These are phyloP conservation scores for Piper betle DNA, from an alignment of 164 flowering plant species.

Conservation along the genomic window DNA sequence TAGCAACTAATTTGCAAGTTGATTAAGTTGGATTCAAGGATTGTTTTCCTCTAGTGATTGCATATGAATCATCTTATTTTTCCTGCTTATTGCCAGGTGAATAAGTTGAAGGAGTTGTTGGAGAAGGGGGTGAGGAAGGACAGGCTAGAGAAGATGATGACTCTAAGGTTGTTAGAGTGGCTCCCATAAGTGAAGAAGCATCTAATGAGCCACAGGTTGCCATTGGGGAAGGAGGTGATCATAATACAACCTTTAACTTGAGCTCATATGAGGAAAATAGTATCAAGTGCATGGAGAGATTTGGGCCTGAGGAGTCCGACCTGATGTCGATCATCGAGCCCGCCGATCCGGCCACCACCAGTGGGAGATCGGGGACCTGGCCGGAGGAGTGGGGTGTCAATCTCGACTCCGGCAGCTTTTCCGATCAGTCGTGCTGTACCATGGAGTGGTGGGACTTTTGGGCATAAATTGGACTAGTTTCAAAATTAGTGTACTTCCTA, in stretches of 20 bases:
- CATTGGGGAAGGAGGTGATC: conserved; percentile 15
- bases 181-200: conserved; percentile 6
- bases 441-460: conserved; percentile 44
- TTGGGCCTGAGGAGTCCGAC: conserved; percentile 11
- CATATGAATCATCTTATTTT: neutral
- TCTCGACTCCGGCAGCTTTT: conserved; percentile 13
- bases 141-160: conserved; percentile 12
- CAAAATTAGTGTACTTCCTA: neutral
- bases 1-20: too few relatives aligned
- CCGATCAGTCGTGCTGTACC: conserved; percentile 25
- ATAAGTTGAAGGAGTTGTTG: conserved; percentile 15
- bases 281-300: conserved; percentile 8
- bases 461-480: conserved; percentile 6
- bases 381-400: conserved; percentile 13
- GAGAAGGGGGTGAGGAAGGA: conserved; percentile 2
- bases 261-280: conserved; percentile 14
- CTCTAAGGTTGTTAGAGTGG: conserved; percentile 9
- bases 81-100: conserved; percentile 18
- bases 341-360: neutral
- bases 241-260: conserved; percentile 1
- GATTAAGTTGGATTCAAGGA: too few relatives aligned
- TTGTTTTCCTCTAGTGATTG: neutral
- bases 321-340: conserved; percentile 10
- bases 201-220: conserved; percentile 10
- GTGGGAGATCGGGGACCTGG: conserved; percentile 10